Conservation (phyloP, 768 basidiomycete species). For the Macrolepiota albuminosa region DNA sequence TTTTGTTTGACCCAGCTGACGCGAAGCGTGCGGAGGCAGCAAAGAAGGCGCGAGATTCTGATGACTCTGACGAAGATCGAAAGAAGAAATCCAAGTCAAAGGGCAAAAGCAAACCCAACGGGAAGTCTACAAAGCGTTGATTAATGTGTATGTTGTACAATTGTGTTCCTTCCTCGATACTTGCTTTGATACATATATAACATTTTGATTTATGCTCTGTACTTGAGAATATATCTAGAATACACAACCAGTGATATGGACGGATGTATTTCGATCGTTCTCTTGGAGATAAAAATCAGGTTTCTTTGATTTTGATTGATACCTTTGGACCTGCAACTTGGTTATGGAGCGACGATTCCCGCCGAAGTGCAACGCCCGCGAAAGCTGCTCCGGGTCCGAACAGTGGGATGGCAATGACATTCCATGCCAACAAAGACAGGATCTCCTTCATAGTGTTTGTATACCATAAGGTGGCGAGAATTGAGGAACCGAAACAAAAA, state of each 20-base stretch:
- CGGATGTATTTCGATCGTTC: neutral
- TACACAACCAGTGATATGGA: neutral
- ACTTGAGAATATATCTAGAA: neutral
- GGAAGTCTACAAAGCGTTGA: slow-evolving; percentile 12
- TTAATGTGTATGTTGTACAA: neutral
- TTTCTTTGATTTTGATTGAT: slow-evolving; percentile 2
- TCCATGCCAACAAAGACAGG: slow-evolving; percentile 36
- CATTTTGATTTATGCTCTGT: neutral
- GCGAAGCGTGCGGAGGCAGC: slow-evolving; percentile 40
- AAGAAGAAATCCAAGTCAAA: slow-evolving; percentile 43
- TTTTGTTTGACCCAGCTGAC: slow-evolving; percentile 34
- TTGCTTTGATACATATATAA: neutral
- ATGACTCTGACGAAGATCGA: slow-evolving; percentile 47
- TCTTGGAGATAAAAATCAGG: neutral
- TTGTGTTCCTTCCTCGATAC: neutral
- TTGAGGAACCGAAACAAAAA: slow-evolving; percentile 33
- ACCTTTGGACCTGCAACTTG: neutral
- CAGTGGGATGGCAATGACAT: slow-evolving; percentile 32
- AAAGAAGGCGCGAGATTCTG: slow-evolving; percentile 40
- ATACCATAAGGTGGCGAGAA: slow-evolving; percentile 49
- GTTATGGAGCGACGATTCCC: slow-evolving; percentile 29
- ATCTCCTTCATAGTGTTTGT: slow-evolving; percentile 26
- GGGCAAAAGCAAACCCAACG: slow-evolving; percentile 24
- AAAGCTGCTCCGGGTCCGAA: slow-evolving; percentile 52
- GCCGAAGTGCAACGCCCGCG: slow-evolving; percentile 43